Evolutionary conservation across 192 early-diverging fungal species (phyloP), one percentile per base, ranked within the genome.

Genomic region (Dissophora globulifera): DNA sequence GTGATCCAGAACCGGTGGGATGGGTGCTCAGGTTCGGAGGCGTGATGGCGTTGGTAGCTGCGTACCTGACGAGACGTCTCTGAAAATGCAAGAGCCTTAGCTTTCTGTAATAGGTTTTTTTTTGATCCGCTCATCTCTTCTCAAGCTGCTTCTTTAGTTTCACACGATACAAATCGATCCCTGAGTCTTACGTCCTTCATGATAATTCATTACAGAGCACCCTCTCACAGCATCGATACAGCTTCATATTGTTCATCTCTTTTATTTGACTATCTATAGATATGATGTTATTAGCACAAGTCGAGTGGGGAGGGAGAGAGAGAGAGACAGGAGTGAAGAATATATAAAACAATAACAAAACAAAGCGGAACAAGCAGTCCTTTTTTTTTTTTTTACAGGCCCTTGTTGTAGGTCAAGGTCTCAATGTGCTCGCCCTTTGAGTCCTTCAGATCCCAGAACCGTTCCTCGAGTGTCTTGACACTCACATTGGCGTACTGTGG

Each of bases 341-440:
- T 9, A 15, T 13, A 10, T 43, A 54, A 26, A 31, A 23, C 35
- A 30, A 10, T 9, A 27, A 50, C 7, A 22, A 26, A 8, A 50
- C 9, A n/a, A n/a, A n/a, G n/a, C n/a, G n/a, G n/a, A n/a, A n/a
- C n/a, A n/a, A n/a, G n/a, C n/a, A n/a, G n/a, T n/a, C n/a, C 16
- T 50, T 3, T 27, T 27, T 50, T 50, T 50, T 20, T 50, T 50
- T 50, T 27, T 67, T 82, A 94, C 50, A 94, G 62, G 10, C 93
- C 93, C 57, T 93, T 85, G 69, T 94, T 94, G 78, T 91, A 94
- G 46, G 82, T 93, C 25, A 94, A 72, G 30, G 66, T 82, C 50
- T 85, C 78, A 50, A 93, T 68, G 25, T 65, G 68, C 16, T 86
- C 68, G 32, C 92, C 92, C 46, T 92, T 80, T 26, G 72, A 66